Evolutionary conservation across 2,329 filamentous ascomycete species (phyloP), one percentile per base, ranked within the genome.

Genomic region (Lomentospora prolificans): DNA sequence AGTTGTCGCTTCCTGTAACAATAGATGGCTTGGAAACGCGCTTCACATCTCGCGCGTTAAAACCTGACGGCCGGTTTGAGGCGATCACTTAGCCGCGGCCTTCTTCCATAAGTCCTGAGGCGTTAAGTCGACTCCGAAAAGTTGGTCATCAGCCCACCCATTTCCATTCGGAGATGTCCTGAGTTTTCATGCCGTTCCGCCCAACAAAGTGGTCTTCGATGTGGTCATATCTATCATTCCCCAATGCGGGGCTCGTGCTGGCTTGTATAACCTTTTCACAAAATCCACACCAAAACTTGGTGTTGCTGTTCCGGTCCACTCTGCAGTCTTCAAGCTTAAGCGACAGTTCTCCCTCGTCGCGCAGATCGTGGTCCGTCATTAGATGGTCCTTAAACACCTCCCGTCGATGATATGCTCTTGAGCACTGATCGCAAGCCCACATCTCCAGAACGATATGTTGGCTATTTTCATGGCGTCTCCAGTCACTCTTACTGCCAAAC

Each of bases 401-500:
- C 10, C 77, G 69, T 4, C 79, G 75, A 60, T 81, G 76, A 64
- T 79, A 85, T 12, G 84, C 70, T 58, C 76, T 79, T 7, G 72
- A 76, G 62, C 88, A 94, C 50, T 77, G 68, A 28, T 79, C 74
- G 65, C 90, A 96, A 28, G 80, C 81, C 84, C 87, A 96, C 51
- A 78, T 77, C 63, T 90, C 85, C 4, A 80, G 68, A 57, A 86
- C 81, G 58, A 80, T 82, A 66, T 96, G 90, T 64, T 92, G 87
- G 14, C 80, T 83, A 60, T 83, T 86, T 64, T 96, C 92, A 64
- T 96, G 91, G 1, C 91, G 82, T 66, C 95, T 95, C 91, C 83
- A 96, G 68, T 96, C 91, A 58, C 90, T 91, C 66, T 96, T 95
- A 68, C 87, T 91, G n/a, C 91, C 91, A 61, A 96, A 96, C 0